Evolutionary conservation across 805 yeast species (phyloP), one percentile per base, ranked within the genome.

Genomic region (Candida incommunis): DNA sequence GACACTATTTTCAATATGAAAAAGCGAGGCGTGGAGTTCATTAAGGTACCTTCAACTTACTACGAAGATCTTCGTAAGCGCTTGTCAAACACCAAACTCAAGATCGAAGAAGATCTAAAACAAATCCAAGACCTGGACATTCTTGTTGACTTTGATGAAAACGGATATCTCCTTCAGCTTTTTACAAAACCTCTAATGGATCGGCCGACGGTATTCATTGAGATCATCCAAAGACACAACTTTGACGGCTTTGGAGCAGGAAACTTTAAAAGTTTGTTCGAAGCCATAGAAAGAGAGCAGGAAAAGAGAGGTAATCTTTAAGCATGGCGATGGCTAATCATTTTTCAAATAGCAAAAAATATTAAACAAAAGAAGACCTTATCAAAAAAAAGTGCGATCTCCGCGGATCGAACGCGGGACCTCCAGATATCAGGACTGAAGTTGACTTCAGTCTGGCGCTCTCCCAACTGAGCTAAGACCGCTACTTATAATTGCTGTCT

Each of bases 241-340:
- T 88, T 82, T 58, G 72, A 79, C 48, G 95, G 95, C 0, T 85
- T 85, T 62, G 95, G 95, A 1, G 86, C 86, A 43, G 95, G 95
- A 1, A 85, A 87, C 49, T 85, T 85, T 65, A 81, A 77, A 58
- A 82, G 92, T 0, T 64, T 86, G 31, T 85, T 82, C 56, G 88
- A 84, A 56, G 75, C 82, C 4, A 76, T 85, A 46, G 95, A 85
- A 59, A 69, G 70, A n/a, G 88, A 83, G 51, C 95, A 85, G 58
- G 68, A 59, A 46, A 55, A 62, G 43, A 72, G 95, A 43, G 94
- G 94, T 1, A 84, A 84, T 15, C 50, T 54, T 4, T 53, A 44
- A 40, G 23, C n/a, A n/a, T n/a, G n/a, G n/a, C n/a, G 29, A 9
- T 25, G 15, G 29, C n/a, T n/a, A n/a, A n/a, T n/a, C n/a, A n/a